Evolutionary conservation across 2,329 filamentous ascomycete genomes (phyloP).

Genomic region (Calonectria multiphialidica): DNA sequence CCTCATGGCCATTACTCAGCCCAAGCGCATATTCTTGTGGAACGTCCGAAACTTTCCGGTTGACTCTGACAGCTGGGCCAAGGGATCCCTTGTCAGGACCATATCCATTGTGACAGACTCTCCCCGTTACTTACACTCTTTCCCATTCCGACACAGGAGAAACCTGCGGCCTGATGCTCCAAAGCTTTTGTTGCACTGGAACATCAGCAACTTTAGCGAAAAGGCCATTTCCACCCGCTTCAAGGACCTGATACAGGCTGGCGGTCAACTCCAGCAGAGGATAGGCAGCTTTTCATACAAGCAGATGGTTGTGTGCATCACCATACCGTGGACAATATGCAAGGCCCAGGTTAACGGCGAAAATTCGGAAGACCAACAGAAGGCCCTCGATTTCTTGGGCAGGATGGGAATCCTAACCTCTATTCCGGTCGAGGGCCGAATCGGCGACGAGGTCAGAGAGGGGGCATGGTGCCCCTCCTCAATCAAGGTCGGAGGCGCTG

Average conservation of each 20-base stretch:
- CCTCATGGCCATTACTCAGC: slow-evolving; percentile 17
- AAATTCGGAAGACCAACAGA: slow-evolving; percentile 10
- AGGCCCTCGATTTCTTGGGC: slow-evolving; percentile 15
- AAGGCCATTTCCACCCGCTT: slow-evolving; percentile 16
- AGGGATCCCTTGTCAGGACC: slow-evolving; percentile 16
- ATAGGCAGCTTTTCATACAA: slow-evolving; percentile 24
- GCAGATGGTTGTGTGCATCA: slow-evolving; percentile 26
- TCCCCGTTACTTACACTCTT: slow-evolving; percentile 22
- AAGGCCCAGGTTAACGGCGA: neutral
- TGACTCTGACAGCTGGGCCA: slow-evolving; percentile 19
- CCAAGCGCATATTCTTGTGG: slow-evolving; percentile 19
- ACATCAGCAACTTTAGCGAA: slow-evolving; percentile 2
- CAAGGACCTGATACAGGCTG: slow-evolving; percentile 19
- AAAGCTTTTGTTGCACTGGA: slow-evolving; percentile 20
- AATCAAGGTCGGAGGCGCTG: slow-evolving; percentile 6
- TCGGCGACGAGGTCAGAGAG: slow-evolving; percentile 10
- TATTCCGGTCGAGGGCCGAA: slow-evolving; percentile 5
- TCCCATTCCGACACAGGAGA: slow-evolving; percentile 19
- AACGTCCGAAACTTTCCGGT: slow-evolving; percentile 16
- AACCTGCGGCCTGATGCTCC: neutral
- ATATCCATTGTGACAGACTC: slow-evolving; percentile 23
- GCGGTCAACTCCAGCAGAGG: slow-evolving; percentile 11
- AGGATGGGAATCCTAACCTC: slow-evolving; percentile 17
- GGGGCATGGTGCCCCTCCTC: slow-evolving; percentile 21
- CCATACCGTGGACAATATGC: slow-evolving; percentile 18